Evolutionary conservation across 75 land plant species (phyloP), one percentile per base, ranked within the genome.

Genomic region (Isoetes taiwanensis): DNA sequence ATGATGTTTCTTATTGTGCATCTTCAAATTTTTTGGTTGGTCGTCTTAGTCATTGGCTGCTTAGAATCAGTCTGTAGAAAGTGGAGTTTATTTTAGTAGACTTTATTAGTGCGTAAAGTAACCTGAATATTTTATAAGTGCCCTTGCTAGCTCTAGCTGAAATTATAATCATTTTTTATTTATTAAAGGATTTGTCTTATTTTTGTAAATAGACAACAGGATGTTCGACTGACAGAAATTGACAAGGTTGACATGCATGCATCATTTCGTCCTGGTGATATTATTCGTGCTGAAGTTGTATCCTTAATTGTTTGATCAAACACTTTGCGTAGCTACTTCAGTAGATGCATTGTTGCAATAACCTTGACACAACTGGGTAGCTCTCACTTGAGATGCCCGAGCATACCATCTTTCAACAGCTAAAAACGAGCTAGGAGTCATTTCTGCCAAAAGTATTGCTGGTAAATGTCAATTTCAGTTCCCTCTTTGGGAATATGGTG

Each of bases 201-300:
- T 8, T 58, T 9, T 26, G n/a, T 52, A 11, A n/a, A 40, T 68
- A 91, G 98, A 73, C 98, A 87, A 59, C 98, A 91, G 56, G 98
- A 91, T 81, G 98, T 91, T 43, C 69, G 98, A 54, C 81, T 91
- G 21, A 81, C 96, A 34, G 98, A 91, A 62, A 91, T 91, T 63
- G 98, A 91, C 70, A 91, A 91, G 66, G 95, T 91, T 48, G 98
- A 91, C 33, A 81, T 91, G 96, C 81, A 88, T 48, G 38, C 58
- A 3, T 88, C 85, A 20, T 91, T 91, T 64, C 90, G 81, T 3
- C 82, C 95, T 43, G 98, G 98, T 62, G 98, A 91, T 43, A 79
- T 88, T 26, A 79, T 91, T 42, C 71, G 70, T 59, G 98, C 98
- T 41, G 53, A 77, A 64, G 98, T 91, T 39, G 98, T 91, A 88